Evolutionary conservation across 2,329 filamentous ascomycete genomes (phyloP), one percentile per base, ranked within the genome.

Genomic region (Claviceps sp.): DNA sequence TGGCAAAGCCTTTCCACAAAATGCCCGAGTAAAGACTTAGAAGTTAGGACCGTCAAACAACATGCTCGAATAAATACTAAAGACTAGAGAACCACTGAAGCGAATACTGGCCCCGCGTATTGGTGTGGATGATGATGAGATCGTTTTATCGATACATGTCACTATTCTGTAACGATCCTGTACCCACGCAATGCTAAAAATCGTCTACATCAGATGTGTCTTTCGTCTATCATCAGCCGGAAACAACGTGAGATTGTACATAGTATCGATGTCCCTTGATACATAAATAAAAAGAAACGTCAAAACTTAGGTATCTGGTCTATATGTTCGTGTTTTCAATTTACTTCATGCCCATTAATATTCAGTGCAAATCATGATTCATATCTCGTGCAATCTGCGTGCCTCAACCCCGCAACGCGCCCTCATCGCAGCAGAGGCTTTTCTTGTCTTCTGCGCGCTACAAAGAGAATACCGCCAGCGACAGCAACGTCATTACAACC

Each of bases 1-100:
- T 85, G 56, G 78, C 71, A 48, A 77, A 84, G 65, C 72, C 80
- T 3, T 84, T 84, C 64, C 65, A 75, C 61, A 69, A 81, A 65
- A 84, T 85, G 81, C 81, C 80, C 13, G 63, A 78, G 64, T 80
- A 75, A 65, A 42, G 4, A 5, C 5, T n/a, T 17, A 11, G 24
- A 26, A 7, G 24, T 26, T 11, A 11, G 10, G 30, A 11, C 30
- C 30, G 4, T 34, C 30, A 34, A 34, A 11, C 3, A 34, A 34
- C 10, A 11, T 34, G 30, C 30, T 34, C 30, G 30, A 11, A 1
- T 4, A 34, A 34, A 34, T 10, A 11, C 11, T 34, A 11, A 34
- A 34, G 30, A 11, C 11, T 34, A 11, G 30, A 34, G 30, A 34
- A 4, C 30, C 4, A 10, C 30, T 34, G 30, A 34, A 34, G 30